Conservation (phyloP, 768 basidiomycete species). For the Neoboletus magnificus region DNA sequence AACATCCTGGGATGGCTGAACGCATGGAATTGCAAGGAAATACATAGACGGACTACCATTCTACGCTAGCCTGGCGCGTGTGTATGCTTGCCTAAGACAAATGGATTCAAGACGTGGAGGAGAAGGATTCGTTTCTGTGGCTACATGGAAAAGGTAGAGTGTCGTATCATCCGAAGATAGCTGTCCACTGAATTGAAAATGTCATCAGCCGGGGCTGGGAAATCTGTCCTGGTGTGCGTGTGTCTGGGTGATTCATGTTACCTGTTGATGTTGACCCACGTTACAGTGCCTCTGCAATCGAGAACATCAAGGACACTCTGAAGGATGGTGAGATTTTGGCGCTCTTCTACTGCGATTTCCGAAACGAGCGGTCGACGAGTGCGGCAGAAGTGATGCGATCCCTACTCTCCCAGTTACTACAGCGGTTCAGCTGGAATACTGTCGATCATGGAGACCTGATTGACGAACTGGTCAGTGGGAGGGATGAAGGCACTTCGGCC, state of each 20-base stretch:
- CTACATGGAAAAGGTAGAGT: background rate
- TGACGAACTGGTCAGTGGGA: background rate
- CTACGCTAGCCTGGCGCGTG: background rate
- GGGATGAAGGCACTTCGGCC: background rate
- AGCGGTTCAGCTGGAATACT: background rate
- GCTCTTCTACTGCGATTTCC: background rate
- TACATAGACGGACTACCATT: background rate
- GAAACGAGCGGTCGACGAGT: background rate
- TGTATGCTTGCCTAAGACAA: background rate
- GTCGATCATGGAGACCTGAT: background rate
- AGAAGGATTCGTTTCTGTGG: background rate
- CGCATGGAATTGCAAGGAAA: background rate
- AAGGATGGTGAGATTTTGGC: background rate
- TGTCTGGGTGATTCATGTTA: background rate
- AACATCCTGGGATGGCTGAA: background rate
- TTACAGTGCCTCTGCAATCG: background rate
- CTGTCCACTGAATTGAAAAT: background rate
- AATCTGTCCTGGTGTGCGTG: background rate
- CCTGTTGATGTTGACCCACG: background rate
- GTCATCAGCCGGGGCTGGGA: background rate
- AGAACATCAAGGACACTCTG: background rate
- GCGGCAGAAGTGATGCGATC: background rate
- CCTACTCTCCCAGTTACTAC: background rate
- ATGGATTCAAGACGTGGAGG: background rate
- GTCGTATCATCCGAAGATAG: background rate